These are phyloP conservation scores for Paecilomyces formosus DNA, from an alignment of 2,329 filamentous ascomycete species.

Conservation along the genomic window DNA sequence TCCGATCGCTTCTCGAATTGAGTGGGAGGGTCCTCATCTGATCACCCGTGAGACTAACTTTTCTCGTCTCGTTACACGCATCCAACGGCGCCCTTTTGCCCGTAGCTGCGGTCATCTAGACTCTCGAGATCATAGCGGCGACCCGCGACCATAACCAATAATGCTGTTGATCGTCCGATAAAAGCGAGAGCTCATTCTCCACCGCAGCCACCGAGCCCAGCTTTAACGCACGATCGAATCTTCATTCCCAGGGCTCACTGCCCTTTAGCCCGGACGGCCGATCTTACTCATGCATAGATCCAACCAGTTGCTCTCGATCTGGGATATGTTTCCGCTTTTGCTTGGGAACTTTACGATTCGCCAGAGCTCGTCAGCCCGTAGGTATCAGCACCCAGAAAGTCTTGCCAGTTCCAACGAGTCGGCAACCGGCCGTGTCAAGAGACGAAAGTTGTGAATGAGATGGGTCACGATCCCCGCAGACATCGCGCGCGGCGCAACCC, in stretches of 20 bases:
- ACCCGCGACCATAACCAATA: not conserved
- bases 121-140: not conserved
- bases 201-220: not conserved
- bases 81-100: not conserved
- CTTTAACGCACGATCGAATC: not conserved
- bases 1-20: not conserved
- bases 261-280: not conserved
- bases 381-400: not conserved
- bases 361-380: not conserved
- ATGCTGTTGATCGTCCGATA: not conserved
- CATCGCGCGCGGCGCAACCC: not conserved
- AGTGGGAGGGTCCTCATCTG: not conserved
- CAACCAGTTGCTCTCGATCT: not conserved
- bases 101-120: not conserved
- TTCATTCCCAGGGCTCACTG: not conserved
- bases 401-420: not conserved
- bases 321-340: not conserved
- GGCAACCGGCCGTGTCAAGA: not conserved
- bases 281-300: not conserved
- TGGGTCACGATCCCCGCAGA: not conserved
- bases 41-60: not conserved
- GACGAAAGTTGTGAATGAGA: not conserved
- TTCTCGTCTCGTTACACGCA: not conserved
- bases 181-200: not conserved
- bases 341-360: not conserved